Evolutionary conservation across 305 asterid genomes (phyloP).

Genomic region (Solanum hybrid): DNA sequence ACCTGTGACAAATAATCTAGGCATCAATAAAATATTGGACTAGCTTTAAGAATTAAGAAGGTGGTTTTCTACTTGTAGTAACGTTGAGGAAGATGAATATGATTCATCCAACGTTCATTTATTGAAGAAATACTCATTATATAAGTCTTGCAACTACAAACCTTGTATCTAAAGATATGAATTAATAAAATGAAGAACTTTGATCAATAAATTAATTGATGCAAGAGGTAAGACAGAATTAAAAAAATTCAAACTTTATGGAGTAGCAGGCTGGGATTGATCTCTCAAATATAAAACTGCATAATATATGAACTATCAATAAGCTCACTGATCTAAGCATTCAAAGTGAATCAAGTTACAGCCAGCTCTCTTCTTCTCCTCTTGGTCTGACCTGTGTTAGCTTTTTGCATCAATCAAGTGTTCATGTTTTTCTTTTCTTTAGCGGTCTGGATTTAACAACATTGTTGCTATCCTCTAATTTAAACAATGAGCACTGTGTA

Average conservation of each 20-base stretch:
- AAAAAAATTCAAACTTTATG: not conserved
- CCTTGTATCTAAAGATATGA: not conserved
- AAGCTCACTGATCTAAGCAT: not conserved
- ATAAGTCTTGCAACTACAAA: not conserved
- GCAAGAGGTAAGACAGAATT: not conserved
- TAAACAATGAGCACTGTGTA: not conserved
- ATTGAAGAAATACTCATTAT: not conserved
- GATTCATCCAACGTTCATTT: not conserved
- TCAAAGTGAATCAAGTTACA: not conserved
- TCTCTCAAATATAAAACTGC: not conserved
- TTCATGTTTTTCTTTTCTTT: not conserved
- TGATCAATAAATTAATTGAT: not conserved
- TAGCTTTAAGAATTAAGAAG: not conserved
- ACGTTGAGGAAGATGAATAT: not conserved
- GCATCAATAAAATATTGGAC: not conserved
- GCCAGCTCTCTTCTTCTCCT: not conserved
- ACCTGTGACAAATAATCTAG: constrained; percentile 36
- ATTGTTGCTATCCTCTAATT: not conserved
- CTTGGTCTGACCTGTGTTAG: not conserved
- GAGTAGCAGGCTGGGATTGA: not conserved
- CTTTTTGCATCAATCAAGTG: not conserved
- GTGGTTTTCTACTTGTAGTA: not conserved
- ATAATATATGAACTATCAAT: not conserved
- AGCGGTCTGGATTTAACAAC: not conserved
- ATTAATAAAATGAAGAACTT: not conserved